A percentile compares a stretch with the other conserved stretches of the same genome.
Evolutionary conservation across 2,329 filamentous ascomycete species (phyloP).

Genomic region (Cladorrhinum sp.): DNA sequence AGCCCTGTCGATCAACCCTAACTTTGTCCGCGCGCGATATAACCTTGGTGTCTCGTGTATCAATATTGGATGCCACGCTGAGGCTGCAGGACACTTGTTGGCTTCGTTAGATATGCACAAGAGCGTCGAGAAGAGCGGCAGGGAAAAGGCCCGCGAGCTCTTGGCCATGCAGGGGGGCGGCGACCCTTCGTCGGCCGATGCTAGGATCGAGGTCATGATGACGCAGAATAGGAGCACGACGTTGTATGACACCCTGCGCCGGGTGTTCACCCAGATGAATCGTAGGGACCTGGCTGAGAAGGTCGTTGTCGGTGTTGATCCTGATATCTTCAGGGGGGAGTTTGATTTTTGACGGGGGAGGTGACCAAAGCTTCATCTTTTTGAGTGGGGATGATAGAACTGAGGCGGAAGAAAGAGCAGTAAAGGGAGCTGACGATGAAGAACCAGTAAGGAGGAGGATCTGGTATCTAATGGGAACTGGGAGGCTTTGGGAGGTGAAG

Average conservation of each 20-base stretch:
- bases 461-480: slow-evolving; percentile 21
- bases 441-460: background rate
- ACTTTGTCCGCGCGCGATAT: slow-evolving; percentile 95
- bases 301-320: slow-evolving; percentile 86
- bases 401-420: background rate
- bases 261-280: slow-evolving; percentile 97
- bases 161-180: slow-evolving; percentile 52
- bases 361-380: slow-evolving; percentile 10
- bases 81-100: slow-evolving; percentile 89
- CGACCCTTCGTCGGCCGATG: slow-evolving; percentile 50
- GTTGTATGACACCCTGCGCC: slow-evolving; percentile 85
- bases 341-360: slow-evolving; percentile 69
- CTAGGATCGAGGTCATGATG: slow-evolving; percentile 80
- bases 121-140: slow-evolving; percentile 80
- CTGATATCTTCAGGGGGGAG: slow-evolving; percentile 81
- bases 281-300: slow-evolving; percentile 81
- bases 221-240: slow-evolving; percentile 96
- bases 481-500: slow-evolving; percentile 17
- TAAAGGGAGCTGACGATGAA: background rate
- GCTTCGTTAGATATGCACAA: slow-evolving; percentile 95
- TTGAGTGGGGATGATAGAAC: background rate
- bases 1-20: slow-evolving; percentile 82
- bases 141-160: slow-evolving; percentile 79
- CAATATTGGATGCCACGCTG: slow-evolving; percentile 91
- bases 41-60: slow-evolving; percentile 96